These are phyloP conservation scores for Nicotiana noctiflora DNA, from an alignment of 257 asterid species.

Conservation along the genomic window DNA sequence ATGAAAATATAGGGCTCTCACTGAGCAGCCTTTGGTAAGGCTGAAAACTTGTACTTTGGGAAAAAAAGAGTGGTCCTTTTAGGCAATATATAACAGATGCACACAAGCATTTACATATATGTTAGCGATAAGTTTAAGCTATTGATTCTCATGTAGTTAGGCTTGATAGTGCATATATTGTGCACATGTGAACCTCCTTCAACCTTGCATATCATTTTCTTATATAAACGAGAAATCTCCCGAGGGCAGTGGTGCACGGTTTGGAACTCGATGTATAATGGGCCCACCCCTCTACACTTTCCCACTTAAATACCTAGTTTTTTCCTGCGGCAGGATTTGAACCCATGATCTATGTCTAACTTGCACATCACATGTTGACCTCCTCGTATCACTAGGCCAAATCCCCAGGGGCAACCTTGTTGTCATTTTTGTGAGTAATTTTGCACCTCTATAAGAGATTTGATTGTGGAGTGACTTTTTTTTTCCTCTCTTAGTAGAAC, in stretches of 20 bases:
- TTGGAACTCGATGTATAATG: background rate
- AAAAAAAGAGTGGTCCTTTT: background rate
- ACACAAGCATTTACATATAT: background rate
- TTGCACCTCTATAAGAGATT: background rate
- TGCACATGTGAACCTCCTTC: background rate
- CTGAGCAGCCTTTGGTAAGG: background rate
- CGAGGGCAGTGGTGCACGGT: background rate
- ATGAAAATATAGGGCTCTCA: background rate
- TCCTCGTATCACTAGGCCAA: no score
- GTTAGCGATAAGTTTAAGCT: background rate
- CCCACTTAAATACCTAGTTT: background rate
- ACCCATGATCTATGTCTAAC: background rate
- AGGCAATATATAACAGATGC: background rate
- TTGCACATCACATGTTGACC: background rate
- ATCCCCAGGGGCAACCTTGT: no score
- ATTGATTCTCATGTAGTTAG: background rate
- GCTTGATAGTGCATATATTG: background rate
- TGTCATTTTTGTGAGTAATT: no score
- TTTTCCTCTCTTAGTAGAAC: slow-evolving; percentile 29
- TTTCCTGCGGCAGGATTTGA: background rate
- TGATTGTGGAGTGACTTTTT: slow-evolving; percentile 35
- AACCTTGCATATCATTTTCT: background rate
- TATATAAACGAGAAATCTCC: background rate
- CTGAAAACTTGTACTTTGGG: background rate
- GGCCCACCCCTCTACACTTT: background rate